Evolutionary conservation across 2,329 filamentous ascomycete genomes (phyloP), one percentile per base, ranked within the genome.

Genomic region (Curvularia sp.): DNA sequence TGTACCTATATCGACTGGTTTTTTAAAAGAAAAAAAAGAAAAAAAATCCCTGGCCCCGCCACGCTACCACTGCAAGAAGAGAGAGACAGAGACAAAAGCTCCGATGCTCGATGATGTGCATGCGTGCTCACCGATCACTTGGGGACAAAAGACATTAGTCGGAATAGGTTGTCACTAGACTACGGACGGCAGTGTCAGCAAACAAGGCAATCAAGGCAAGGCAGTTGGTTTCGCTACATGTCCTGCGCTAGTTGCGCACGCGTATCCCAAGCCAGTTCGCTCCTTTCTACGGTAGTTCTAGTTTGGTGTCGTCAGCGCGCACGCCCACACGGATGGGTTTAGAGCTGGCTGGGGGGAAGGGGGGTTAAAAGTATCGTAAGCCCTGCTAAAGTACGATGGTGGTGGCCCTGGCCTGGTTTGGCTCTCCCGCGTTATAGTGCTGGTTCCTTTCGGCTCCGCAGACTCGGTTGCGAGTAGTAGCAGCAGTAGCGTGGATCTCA

Each of bases 231-330:
- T 18, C 15, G 15, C 34, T 36, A 36, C 34, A 18, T 64, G 61
- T 69, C 60, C 61, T 65, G 67, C 69, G 62, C 68, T 70, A 70
- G 64, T 62, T 50, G 50, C 25, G 50, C 45, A 27, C 48, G 43
- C 34, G 49, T 49, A 27, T 52, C 41, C 25, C 28, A 48, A 52
- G 34, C 23, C 45, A 53, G 50, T 42, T 47, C 32, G 41, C 45
- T 25, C 52, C 32, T 28, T 50, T 30, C 42, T 51, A 48, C 49
- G 39, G 39, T 30, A 32, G 43, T 48, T 48, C 41, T 54, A 57
- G 55, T 49, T 54, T 57, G 21, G 52, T 53, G 53, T 38, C 32
- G 45, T 23, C 45, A 48, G 28, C 45, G 45, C 27, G 42, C 42
- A n/a, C 25, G 42, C 30, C 30, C 45, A 34, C 12, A 15, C 32